Base-by-base conservation (phyloP, 148 eudicot genomes). In the Dianthus caryophyllus region DNA sequence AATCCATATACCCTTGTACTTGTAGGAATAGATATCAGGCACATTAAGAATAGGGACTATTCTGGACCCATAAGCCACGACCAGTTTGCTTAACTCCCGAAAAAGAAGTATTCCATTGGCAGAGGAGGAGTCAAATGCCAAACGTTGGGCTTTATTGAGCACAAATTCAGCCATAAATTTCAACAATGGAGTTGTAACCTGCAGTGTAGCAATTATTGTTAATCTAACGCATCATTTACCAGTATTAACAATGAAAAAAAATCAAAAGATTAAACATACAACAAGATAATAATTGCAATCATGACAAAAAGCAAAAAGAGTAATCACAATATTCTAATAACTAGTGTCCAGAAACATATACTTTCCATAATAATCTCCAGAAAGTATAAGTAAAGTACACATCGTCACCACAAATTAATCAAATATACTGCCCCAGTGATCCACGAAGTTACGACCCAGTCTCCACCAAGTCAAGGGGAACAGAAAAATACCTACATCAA, bases 1-100 rank as follows among this genome's bases (percentile, higher is more conserved):
- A 69, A 95, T 90, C 93, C 99, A 91, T 77, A 88, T 90, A 61
- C 99, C 99, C 79, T 95, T 95, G 83, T 95, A 95, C 73, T 95
- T 95, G 83, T 84, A 95, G 41, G 85, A 73, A 84, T 95, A 95
- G 18, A 88, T 76, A 72, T 95, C 99, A 51, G 90, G 79, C 65
- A 66, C 79, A 80, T 77, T 90, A 3, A 90, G 81, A 59, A 85
- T 67, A 47, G 89, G 76, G 66, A 87, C 62, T 71, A 95, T 78
- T 64, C 96, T 80, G 47, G 99, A 84, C 53, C 99, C 99, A 71
- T 95, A 95, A 65, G 97, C 93, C 71, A 95, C 97, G 38, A 89
- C 74, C 66, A 95, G 67, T 66, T 90, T 95, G 90, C 99, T 95
- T 58, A 95, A 87, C 87, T 95, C 97, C 65, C 99, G 89, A 74